Base-by-base conservation (phyloP, 306 rosid species). In the Cicer cuneatum region DNA sequence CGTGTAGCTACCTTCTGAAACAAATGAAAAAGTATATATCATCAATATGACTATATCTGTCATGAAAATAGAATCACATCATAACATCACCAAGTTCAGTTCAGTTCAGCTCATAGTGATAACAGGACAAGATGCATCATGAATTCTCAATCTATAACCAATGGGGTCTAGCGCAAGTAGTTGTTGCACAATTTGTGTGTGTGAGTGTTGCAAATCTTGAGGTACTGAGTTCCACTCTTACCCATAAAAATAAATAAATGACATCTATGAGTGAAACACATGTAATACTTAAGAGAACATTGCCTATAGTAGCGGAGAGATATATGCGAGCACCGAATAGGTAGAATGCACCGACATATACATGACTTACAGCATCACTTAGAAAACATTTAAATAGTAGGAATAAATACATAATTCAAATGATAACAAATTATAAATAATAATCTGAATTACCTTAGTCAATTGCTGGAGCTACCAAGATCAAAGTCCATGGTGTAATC, bases 401-500 rank as follows among this genome's bases (percentile, higher is more conserved):
- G 35, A 29, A 29, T 29, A 5, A 29, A 29, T 29, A 29, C 48
- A 9, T 43, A 43, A 43, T 43, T 43, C 16, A 29, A 29, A 29
- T 3, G 5, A 29, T 29, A 29, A 29, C 5, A 29, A 3, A 29
- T 2, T 24, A 24, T 24, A 24, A 24, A 56, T 56, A 57, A 2
- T 21, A 77, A 69, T 59, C 54, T 29, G 35, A 42, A n/a, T 51
- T 82, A 85, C 90, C 89, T 47, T 60, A 41, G 56, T 91, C 82
- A 89, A 66, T 42, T 78, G 91, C 96, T 91, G 78, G 97, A 82
- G 90, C 93, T 87, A 48, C 99, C 97, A 54, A 94, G 93, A 86
- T 94, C 97, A 39, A 94, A 89, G 89, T 94, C 99, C 95, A 94
- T 90, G 4, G 97, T 92, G 86, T 94, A 92, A 80, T 94, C 97